Evolutionary conservation across 805 yeast genomes (phyloP).

Genomic region (Candida suzukii): DNA sequence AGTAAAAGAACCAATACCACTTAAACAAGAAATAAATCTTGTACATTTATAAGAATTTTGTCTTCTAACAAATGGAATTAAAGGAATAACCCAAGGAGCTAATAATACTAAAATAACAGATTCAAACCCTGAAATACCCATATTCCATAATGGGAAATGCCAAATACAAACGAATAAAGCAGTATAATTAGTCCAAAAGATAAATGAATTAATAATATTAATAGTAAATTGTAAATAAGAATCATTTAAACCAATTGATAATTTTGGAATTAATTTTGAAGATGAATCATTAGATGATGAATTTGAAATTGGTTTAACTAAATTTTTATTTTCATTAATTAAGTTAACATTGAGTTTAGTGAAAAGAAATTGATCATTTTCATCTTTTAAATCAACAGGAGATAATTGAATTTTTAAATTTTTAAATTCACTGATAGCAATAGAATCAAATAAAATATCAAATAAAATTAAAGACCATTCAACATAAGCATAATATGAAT

Average conservation of each 20-base stretch:
- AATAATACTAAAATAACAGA: constrained; percentile 51
- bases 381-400: constrained; percentile 19
- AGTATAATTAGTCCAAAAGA: constrained; percentile 82
- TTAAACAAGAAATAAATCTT: constrained; percentile 44
- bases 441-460: constrained; percentile 81
- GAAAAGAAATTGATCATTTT: constrained; percentile 30
- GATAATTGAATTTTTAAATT: constrained; percentile 44
- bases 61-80: constrained; percentile 25
- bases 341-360: constrained; percentile 16
- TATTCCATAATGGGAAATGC: constrained; percentile 97
- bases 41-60: constrained; percentile 29
- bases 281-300: neutral
- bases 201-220: constrained; percentile 56
- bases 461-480: constrained; percentile 87
- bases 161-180: constrained; percentile 82
- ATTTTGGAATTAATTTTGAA: constrained; percentile 12
- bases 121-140: constrained; percentile 97
- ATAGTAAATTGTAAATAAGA: constrained; percentile 30
- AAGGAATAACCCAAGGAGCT: constrained; percentile 47
- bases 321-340: neutral
- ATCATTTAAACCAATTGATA: constrained; percentile 10
- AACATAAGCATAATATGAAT: constrained; percentile 87
- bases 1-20: constrained; percentile 73
- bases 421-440: constrained; percentile 65
- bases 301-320: neutral